Base-by-base conservation (phyloP, 2,329 filamentous ascomycete species). In the Incumbomyces delicatus region DNA sequence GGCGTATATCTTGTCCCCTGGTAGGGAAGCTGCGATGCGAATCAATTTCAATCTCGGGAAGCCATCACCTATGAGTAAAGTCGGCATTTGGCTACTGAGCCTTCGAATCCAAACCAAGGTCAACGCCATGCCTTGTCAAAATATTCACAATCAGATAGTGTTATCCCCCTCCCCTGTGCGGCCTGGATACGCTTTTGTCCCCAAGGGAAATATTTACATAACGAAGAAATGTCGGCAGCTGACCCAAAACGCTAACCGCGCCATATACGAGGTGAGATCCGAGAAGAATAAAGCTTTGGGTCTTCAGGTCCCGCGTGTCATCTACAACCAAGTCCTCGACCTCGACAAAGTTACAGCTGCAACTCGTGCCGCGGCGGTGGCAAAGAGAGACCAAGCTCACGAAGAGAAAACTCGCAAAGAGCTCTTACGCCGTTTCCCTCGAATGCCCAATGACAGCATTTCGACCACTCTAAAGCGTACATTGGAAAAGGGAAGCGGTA, bases 151-250 rank as follows among this genome's bases (percentile, higher is more conserved):
- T 6, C 33, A n/a, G 31, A n/a, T n/a, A 35, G 33, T 35, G 5
- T 6, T 17, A 35, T 17, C 11, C 16, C 4, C 33, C 16, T n/a
- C 33, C 13, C 16, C 33, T 4, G 16, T 63, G 20, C 63, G 60
- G 5, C 30, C 54, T 17, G 57, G 53, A 20, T 70, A 69, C 54
- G 49, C 60, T 16, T 68, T 69, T 46, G 65, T 70, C 5, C 60
- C 61, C 22, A 68, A 64, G 53, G 68, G 67, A 11, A 57, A 70
- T 47, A 57, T 64, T 22, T 71, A 69, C 51, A 53, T 70, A 13
- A 70, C 67, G n/a, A 60, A 66, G 12, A 57, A 68, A 45, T 69
- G 66, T 44, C 63, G 66, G 17, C 54, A 48, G 27, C 58, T 58
- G 20, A 67, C 64, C 10, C 66, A 65, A 45, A 58, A 61, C 32